These are phyloP conservation scores for Codiaeum variegatum DNA, from an alignment of 441 rosid species.

Conservation along the genomic window DNA sequence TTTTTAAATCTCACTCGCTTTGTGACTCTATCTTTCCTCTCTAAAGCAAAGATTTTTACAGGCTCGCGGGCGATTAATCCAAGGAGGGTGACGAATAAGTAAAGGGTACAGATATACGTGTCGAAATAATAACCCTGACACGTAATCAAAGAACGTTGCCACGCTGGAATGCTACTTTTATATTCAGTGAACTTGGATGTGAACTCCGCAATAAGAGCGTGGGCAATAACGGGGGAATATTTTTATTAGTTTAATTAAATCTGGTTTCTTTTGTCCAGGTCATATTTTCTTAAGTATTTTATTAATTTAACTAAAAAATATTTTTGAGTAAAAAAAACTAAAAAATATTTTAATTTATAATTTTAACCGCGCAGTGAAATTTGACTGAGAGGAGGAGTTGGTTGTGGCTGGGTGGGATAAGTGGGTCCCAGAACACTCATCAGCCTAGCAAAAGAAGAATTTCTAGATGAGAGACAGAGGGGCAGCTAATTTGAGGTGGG, in stretches of 20 bases:
- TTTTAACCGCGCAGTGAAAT: slow-evolving; percentile 32
- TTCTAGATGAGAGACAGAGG: slow-evolving; percentile 39
- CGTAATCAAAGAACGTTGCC: slow-evolving; percentile 29
- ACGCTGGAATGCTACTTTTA: slow-evolving; percentile 31
- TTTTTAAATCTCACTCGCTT: background rate
- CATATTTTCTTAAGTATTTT: background rate
- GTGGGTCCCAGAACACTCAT: slow-evolving; percentile 44
- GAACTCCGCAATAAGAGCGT: slow-evolving; percentile 33
- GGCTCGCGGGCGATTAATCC: slow-evolving; percentile 31
- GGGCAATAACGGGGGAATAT: slow-evolving; percentile 17
- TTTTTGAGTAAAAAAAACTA: too few species aligned
- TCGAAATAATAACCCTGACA: background rate
- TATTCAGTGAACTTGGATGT: background rate
- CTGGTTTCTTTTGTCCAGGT: slow-evolving; percentile 6
- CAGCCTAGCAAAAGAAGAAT: too few species aligned
- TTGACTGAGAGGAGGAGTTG: slow-evolving; percentile 29
- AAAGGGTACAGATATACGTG: slow-evolving; percentile 27
- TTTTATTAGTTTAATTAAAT: background rate
- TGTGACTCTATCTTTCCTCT: slow-evolving; percentile 26
- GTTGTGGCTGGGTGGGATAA: background rate
- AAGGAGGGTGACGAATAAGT: slow-evolving; percentile 36
- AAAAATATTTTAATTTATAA: background rate
- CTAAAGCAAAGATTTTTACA: background rate
- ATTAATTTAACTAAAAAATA: too few species aligned
- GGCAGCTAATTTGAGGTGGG: slow-evolving; percentile 33